Conservation (phyloP, 129 eudicot species). For the Pulicaria dysenterica region DNA sequence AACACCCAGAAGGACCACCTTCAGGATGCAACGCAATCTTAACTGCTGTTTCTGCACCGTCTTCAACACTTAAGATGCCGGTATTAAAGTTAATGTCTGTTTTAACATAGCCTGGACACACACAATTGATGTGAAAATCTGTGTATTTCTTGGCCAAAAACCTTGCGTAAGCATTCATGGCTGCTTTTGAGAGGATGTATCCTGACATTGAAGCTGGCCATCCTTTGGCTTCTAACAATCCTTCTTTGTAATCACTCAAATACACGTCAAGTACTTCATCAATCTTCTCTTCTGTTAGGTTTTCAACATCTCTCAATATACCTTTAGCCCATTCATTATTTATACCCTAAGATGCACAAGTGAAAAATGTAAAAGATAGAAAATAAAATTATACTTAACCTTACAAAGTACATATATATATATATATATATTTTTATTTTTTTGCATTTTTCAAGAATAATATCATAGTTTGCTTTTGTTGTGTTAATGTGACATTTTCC, state of each 20-base stretch:
- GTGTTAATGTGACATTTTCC: too few species aligned
- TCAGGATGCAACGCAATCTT: constrained; percentile 42
- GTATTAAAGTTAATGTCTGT: constrained; percentile 43
- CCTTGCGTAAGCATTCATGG: constrained; percentile 64
- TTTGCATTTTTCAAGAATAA: background rate
- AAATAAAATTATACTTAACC: background rate
- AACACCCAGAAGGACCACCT: constrained; percentile 42
- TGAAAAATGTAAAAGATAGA: background rate
- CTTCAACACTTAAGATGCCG: constrained; percentile 41
- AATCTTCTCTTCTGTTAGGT: constrained; percentile 52
- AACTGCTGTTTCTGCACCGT: constrained; percentile 50
- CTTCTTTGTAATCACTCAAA: constrained; percentile 47
- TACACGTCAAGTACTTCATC: constrained; percentile 46
- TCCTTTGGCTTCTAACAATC: constrained; percentile 31
- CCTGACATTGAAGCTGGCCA: constrained; percentile 44
- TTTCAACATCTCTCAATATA: constrained; percentile 36
- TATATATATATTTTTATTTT: too few species aligned
- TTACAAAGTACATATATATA: background rate
- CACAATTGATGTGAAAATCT: constrained; percentile 45
- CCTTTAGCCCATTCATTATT: constrained; percentile 44
- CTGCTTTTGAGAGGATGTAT: constrained; percentile 55
- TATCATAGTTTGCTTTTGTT: too few species aligned
- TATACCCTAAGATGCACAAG: constrained; percentile 31
- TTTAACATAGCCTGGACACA: constrained; percentile 62
- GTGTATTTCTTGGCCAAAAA: constrained; percentile 62